These are phyloP conservation scores for Xylariaceae sp. DNA, from an alignment of 2,329 filamentous ascomycete species.

Conservation along the genomic window DNA sequence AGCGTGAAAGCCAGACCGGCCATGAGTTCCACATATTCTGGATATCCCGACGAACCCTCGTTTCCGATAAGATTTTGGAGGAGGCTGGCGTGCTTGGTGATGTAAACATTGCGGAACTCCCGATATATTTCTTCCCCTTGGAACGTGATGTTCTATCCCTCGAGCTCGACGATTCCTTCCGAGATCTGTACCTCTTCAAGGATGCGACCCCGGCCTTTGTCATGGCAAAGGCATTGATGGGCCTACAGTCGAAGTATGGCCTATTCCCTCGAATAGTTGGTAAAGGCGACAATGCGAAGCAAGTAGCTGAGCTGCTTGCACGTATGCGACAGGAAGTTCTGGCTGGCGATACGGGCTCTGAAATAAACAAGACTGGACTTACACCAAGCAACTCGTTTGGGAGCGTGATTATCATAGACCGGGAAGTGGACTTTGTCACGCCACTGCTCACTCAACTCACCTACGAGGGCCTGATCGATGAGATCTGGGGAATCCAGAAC, in stretches of 20 bases:
- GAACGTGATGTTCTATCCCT: conserved; percentile 89
- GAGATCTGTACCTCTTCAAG: conserved; percentile 82
- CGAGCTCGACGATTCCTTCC: conserved; percentile 82
- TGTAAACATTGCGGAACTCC: conserved; percentile 81
- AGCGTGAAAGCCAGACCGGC: conserved; percentile 80
- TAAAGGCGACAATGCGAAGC: conserved; percentile 91
- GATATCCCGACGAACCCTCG: conserved; percentile 85
- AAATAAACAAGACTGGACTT: conserved; percentile 60
- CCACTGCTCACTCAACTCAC: conserved; percentile 90
- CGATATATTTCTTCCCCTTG: conserved; percentile 84
- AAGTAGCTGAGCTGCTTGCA: conserved; percentile 77
- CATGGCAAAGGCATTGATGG: conserved; percentile 88
- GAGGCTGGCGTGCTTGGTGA: conserved; percentile 91
- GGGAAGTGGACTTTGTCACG: conserved; percentile 90
- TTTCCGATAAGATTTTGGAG: conserved; percentile 88
- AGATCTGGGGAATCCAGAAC: conserved; percentile 85
- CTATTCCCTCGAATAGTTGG: conserved; percentile 92
- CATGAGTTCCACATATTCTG: conserved; percentile 98
- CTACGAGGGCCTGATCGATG: conserved; percentile 93
- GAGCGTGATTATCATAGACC: conserved; percentile 89
- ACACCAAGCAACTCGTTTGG: conserved; percentile 85
- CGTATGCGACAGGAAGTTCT: conserved; percentile 88
- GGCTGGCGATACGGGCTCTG: conserved; percentile 70
- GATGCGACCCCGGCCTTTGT: conserved; percentile 89
- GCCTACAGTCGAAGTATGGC: conserved; percentile 84